A percentile compares a stretch with the other conserved stretches of the same genome.
These are phyloP conservation scores for Aspergillus neoniger DNA, from an alignment of 2,329 filamentous ascomycete genomes.

Conservation along the genomic window DNA sequence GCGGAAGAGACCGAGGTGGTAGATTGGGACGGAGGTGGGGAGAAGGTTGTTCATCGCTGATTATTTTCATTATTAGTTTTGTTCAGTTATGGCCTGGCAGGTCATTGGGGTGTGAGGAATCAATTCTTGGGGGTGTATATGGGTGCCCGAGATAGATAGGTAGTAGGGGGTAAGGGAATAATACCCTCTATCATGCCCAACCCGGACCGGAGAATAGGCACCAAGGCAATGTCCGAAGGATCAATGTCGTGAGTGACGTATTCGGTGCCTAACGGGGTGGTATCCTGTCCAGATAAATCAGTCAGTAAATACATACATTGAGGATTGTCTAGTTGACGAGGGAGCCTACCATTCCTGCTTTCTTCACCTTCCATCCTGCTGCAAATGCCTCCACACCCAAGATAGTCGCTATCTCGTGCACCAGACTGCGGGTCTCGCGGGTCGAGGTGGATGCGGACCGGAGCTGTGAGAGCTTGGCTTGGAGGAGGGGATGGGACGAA, in stretches of 20 bases:
- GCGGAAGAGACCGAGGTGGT: constrained; percentile 93
- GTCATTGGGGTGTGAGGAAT: background rate
- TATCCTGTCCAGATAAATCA: constrained; percentile 55
- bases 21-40: constrained; percentile 75
- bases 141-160: background rate
- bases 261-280: constrained; percentile 74
- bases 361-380: constrained; percentile 57
- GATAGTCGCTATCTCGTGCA: constrained; percentile 84
- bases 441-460: constrained; percentile 70
- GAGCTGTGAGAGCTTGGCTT: constrained; percentile 86
- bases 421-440: constrained; percentile 75
- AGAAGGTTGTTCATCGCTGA: constrained; percentile 76
- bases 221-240: constrained; percentile 71
- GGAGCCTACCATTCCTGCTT: constrained; percentile 65
- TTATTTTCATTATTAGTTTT: background rate
- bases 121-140: background rate
- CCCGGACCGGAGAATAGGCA: constrained; percentile 91
- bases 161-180: constrained; percentile 10
- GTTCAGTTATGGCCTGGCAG: too few species aligned
- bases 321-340: background rate
- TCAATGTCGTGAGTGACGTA: constrained; percentile 68
- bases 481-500: constrained; percentile 81
- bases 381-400: constrained; percentile 80
- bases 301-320: background rate
- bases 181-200: constrained; percentile 85